A percentile compares a stretch with the other conserved stretches of the same genome.
These are phyloP conservation scores for Bonia amplexicaulis DNA, from an alignment of 176 grass and related monocot species.

Conservation along the genomic window DNA sequence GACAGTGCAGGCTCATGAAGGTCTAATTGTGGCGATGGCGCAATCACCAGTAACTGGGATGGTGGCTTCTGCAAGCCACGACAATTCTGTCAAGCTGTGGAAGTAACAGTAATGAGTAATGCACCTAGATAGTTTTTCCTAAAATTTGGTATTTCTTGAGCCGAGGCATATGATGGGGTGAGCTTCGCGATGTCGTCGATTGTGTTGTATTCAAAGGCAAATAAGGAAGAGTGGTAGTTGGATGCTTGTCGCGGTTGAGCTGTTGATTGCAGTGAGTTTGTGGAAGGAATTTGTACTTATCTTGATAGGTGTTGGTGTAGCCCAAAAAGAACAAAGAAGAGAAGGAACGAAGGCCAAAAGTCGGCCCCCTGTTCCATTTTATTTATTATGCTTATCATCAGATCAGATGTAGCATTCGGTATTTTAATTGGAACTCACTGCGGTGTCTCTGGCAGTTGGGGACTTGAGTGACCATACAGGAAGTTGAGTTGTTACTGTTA, in stretches of 20 bases:
- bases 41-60: constrained; percentile 73
- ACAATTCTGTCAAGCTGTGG: constrained; percentile 93
- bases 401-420: not conserved
- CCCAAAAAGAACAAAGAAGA: not conserved
- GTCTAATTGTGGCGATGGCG: constrained; percentile 65
- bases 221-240: constrained; percentile 25
- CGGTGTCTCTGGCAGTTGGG: not conserved
- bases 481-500: too few relatives aligned
- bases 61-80: constrained; percentile 94
- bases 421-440: constrained; percentile 19
- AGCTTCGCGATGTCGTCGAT: not conserved
- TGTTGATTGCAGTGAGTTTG: constrained; percentile 21
- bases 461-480: not conserved
- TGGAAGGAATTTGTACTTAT: constrained; percentile 30
- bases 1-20: constrained; percentile 77
- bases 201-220: constrained; percentile 25
- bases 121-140: constrained; percentile 20
- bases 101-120: constrained; percentile 53
- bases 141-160: constrained; percentile 25
- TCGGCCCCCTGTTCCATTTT: constrained; percentile 9
- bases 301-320: constrained; percentile 31
- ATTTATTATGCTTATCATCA: not conserved
- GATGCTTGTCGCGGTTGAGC: constrained; percentile 13
- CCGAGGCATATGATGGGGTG: constrained; percentile 31
- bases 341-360: constrained; percentile 23